Percentiles rank a stretch among this genome's conserved stretches.
These are phyloP conservation scores for Babesia gibsoni DNA, from an alignment of 169 alveolate genomes.

Conservation along the genomic window DNA sequence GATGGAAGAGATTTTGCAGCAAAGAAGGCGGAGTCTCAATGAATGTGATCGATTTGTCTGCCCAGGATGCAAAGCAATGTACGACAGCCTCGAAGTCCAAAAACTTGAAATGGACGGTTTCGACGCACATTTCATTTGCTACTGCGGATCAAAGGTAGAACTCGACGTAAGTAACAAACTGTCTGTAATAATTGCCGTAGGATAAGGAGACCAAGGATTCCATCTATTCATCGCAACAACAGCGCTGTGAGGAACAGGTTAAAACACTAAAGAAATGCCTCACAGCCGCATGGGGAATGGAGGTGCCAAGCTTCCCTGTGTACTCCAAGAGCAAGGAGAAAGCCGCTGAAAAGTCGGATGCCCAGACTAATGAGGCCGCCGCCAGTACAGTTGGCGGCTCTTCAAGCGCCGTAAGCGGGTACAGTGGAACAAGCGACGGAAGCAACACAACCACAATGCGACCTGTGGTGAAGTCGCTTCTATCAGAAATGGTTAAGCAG, in stretches of 20 bases:
- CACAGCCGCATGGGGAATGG: conserved; percentile 67
- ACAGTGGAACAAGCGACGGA: conserved; percentile 16
- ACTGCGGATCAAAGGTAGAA: conserved; percentile 71
- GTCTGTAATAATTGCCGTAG: background rate
- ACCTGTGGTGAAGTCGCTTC: conserved; percentile 23
- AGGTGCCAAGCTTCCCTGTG: conserved; percentile 53
- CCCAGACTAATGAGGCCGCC: background rate
- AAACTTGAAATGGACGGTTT: conserved; percentile 67
- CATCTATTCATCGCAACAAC: conserved; percentile 62
- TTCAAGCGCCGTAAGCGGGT: conserved; percentile 50
- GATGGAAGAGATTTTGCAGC: conserved; percentile 68
- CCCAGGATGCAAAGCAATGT: conserved; percentile 59
- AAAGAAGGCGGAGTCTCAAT: conserved; percentile 41
- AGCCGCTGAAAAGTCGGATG: background rate
- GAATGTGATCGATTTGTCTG: conserved; percentile 69
- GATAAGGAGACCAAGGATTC: conserved; percentile 46
- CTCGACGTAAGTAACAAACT: conserved; percentile 57
- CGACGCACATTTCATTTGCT: conserved; percentile 74
- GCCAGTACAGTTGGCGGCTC: conserved; percentile 42
- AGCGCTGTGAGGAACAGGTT: conserved; percentile 64
- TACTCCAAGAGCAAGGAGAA: conserved; percentile 21
- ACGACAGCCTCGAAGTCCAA: conserved; percentile 72
- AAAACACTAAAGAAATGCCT: conserved; percentile 44
- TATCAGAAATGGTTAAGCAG: conserved; percentile 29
- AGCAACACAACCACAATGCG: background rate